Evolutionary conservation across 768 basidiomycete species (phyloP), one percentile per base, ranked within the genome.

Genomic region (Mycena vulgaris): DNA sequence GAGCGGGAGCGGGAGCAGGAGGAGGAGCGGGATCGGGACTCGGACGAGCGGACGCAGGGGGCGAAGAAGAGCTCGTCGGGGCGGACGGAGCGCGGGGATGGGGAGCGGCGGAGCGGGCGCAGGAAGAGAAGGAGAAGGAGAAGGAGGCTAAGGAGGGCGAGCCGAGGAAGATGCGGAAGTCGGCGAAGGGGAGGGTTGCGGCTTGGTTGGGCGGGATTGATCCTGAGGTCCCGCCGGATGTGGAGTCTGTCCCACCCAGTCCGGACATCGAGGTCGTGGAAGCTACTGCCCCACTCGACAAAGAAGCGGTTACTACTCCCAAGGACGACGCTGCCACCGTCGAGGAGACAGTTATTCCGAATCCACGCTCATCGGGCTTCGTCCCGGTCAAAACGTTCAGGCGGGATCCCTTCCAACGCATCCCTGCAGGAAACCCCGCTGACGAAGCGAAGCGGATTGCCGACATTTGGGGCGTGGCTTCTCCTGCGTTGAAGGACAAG

Each of bases 351-450:
- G 75, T 82, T 30, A 78, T 83, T 0, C 92, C 92, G 0, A 90
- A 93, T 76, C 91, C 92, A 30, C 89, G 92, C 3, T 94, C 92
- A 2, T 93, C 92, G 58, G 93, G 92, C 1, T 94, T 94, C 74
- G 84, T 93, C 23, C 89, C 92, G 0, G 87, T 93, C 16, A 84
- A 86, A 7, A 88, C 88, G 0, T 83, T 89, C 56, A 88, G 86
- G 61, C 80, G 82, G 55, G 83, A 84, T 47, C 78, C 82, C 0
- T 75, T 82, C 37, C 79, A 75, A 30, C 75, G 78, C 17, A 77
- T 73, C 40, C 72, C 75, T 5, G 72, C 76, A 37, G 72, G 76
- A 7, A 77, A 71, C 16, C 80, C 83, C 4, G 78, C 79, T 0
- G 80, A 80, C 59, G 84, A 85, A 45, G 82, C 83, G 1, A 78